Evolutionary conservation across 805 yeast genomes (phyloP), one percentile per base, ranked within the genome.

Genomic region (Yarrowia divulgata): DNA sequence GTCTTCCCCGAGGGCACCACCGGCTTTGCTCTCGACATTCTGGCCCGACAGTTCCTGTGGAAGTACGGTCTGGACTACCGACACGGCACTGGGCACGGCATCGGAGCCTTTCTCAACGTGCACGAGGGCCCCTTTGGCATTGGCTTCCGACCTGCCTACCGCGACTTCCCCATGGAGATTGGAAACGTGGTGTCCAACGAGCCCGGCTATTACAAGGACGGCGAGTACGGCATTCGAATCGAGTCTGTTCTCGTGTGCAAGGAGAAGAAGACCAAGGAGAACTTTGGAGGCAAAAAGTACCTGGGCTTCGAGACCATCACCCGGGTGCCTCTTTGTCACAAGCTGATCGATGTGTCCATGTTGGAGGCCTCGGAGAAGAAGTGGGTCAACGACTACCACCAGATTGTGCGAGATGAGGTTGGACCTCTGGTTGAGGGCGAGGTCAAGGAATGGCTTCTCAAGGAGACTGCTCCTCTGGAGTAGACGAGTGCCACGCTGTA

Each of bases 31-130:
- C 85, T 95, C 42, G 99, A 95, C 76, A 81, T 87, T 0, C 82
- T 93, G 67, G 97, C 97, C 0, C 84, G 99, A 72, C 93, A 89
- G 77, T 88, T 86, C 67, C 80, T 95, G 70, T 90, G 96, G 93
- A 81, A 86, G 48, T 83, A 87, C 67, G 98, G 98, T 0, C 81
- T 91, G 62, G 95, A 91, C 77, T 95, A 90, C 77, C 86, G 88
- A 72, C 99, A 95, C 78, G 98, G 99, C 10, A 92, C 98, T 0
- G 97, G 98, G 1, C 99, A 95, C 78, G 99, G 99, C 5, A 90
- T 95, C n/a, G 98, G 97, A 1, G 84, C 93, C 23, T 94, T 84
- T 76, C 86, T 96, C 57, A 89, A 90, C 77, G 98, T 95, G 18
- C 99, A 95, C 77, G 97, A 96, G 75, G 95, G 96, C 0, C 98